Percentiles rank a stretch among this genome's conserved stretches.
Evolutionary conservation across 768 basidiomycete genomes (phyloP).

Genomic region (Termitomyces sp.): DNA sequence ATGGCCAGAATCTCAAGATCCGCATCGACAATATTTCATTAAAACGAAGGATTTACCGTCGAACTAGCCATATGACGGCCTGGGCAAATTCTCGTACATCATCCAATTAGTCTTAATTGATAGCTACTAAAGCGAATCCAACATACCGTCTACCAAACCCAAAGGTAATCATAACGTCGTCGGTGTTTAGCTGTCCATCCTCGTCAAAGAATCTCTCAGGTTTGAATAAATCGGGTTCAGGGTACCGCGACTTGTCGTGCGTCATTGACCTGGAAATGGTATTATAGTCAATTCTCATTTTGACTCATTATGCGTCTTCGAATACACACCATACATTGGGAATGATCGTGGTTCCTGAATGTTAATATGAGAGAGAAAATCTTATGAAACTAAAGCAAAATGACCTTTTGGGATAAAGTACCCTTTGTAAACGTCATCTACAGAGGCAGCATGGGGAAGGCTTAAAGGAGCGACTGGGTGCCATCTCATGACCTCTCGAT

Average conservation of each 20-base stretch:
- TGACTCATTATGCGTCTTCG: not conserved
- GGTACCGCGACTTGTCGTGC: not conserved
- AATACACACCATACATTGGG: not conserved
- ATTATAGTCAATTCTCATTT: not conserved
- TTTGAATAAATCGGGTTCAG: constrained; percentile 1
- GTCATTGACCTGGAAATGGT: not conserved
- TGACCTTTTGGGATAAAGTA: constrained; percentile 9
- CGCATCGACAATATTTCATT: not conserved
- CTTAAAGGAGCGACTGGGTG: constrained; percentile 1
- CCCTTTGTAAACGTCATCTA: constrained; percentile 8
- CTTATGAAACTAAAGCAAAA: not conserved
- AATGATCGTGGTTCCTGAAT: not conserved
- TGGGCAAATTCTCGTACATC: not conserved
- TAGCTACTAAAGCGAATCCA: not conserved
- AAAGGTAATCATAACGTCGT: not conserved
- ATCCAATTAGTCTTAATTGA: not conserved
- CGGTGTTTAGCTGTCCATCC: not conserved
- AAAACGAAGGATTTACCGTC: not conserved
- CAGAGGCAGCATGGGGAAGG: not conserved
- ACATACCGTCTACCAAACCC: constrained; percentile 6
- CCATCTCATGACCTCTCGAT: constrained; percentile 34
- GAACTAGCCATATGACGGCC: not conserved
- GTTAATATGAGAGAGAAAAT: not conserved
- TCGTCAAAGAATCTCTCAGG: constrained; percentile 7
- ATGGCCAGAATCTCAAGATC: no score